Evolutionary conservation across 2,329 filamentous ascomycete species (phyloP).

Genomic region (Diaporthe longicolla): DNA sequence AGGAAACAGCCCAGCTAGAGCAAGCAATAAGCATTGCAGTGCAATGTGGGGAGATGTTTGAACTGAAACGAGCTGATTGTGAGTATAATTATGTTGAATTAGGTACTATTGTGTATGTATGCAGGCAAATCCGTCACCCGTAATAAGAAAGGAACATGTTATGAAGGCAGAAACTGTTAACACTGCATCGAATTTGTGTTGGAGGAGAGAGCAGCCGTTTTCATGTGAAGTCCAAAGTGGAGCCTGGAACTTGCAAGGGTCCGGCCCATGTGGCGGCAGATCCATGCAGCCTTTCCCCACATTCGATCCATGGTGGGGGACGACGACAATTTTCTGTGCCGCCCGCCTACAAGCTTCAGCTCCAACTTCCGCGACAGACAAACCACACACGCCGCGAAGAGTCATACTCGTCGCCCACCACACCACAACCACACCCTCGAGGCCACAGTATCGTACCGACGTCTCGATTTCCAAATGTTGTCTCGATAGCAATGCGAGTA

Average conservation of each 20-base stretch:
- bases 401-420: constrained; percentile 30
- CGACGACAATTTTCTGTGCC: constrained; percentile 38
- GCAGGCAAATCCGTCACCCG: too few species aligned
- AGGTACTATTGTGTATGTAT: background rate
- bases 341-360: constrained; percentile 14
- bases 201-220: background rate
- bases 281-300: constrained; percentile 28
- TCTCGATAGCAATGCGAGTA: constrained; percentile 36
- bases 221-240: constrained; percentile 31
- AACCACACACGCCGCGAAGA: constrained; percentile 22
- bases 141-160: too few species aligned
- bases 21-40: background rate
- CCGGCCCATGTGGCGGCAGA: background rate
- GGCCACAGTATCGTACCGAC: background rate
- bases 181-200: background rate
- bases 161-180: too few species aligned
- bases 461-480: background rate
- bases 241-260: background rate
- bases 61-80: background rate
- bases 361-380: constrained; percentile 21
- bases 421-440: background rate
- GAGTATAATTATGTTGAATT: background rate
- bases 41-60: background rate
- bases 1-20: background rate
- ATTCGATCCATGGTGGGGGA: constrained; percentile 32